Conservation (phyloP, 345 rosid species). For the Schrenkiella parvula region DNA sequence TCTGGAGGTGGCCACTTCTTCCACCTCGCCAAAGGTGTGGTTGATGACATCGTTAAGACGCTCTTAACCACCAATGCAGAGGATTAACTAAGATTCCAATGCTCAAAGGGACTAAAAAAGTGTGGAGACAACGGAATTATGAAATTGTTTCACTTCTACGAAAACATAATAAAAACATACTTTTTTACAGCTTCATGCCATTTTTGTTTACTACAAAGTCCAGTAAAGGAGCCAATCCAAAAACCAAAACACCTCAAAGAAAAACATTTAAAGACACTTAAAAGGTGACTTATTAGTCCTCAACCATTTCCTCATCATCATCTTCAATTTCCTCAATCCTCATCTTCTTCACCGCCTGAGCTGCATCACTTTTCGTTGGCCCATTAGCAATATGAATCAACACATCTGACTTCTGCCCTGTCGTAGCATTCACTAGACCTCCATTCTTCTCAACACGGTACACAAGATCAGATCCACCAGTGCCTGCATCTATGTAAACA, state of each 20-base stretch:
- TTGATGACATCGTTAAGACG: constrained; percentile 46
- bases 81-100: background rate
- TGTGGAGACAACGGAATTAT: background rate
- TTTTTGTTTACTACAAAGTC: background rate
- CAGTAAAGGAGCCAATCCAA: background rate
- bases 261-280: background rate
- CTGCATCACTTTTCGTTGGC: constrained; percentile 45
- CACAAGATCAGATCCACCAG: constrained; percentile 35
- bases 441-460: constrained; percentile 73
- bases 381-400: constrained; percentile 55
- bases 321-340: constrained; percentile 67
- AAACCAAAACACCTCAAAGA: background rate
- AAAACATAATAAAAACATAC: background rate
- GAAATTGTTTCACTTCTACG: background rate
- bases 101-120: background rate
- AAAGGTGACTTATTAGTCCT: constrained; percentile 9
- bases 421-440: constrained; percentile 67
- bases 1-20: constrained; percentile 48
- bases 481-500: constrained; percentile 63
- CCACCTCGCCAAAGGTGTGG: constrained; percentile 19
- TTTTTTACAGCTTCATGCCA: background rate
- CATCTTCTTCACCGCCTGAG: constrained; percentile 91
- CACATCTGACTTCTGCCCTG: constrained; percentile 67
- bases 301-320: constrained; percentile 56
- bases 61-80: constrained; percentile 29